Evolutionary conservation across 2,329 filamentous ascomycete species (phyloP).

Genomic region (Sarocladiaceae sp.): DNA sequence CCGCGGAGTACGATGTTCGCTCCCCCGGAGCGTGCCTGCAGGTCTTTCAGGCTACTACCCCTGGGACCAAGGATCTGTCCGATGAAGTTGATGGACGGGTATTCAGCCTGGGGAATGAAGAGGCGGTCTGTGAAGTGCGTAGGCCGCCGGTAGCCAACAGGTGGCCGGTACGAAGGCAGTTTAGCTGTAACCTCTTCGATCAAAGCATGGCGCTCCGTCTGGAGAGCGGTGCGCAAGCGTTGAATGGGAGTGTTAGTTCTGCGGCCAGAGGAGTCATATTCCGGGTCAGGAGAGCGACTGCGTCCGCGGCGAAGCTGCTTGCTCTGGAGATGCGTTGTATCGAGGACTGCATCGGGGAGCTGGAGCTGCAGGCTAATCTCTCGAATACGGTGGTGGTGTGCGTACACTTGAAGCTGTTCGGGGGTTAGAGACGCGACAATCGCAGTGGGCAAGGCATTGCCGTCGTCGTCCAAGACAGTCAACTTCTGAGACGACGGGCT

Average conservation of each 20-base stretch:
- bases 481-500: too few species aligned
- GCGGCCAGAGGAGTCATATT: conserved; percentile 74
- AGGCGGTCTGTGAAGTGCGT: conserved; percentile 79
- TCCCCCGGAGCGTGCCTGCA: conserved; percentile 69
- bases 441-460: conserved; percentile 6
- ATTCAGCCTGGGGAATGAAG: conserved; percentile 78
- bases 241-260: conserved; percentile 76
- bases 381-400: conserved; percentile 68
- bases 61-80: conserved; percentile 78
- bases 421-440: conserved; percentile 52
- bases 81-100: conserved; percentile 85
- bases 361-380: conserved; percentile 76
- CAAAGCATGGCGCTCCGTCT: conserved; percentile 72
- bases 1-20: conserved; percentile 77
- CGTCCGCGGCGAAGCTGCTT: conserved; percentile 61
- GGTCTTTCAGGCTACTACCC: conserved; percentile 75
- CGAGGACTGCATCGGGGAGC: conserved; percentile 66
- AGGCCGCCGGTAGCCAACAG: conserved; percentile 68
- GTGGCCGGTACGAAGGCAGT: conserved; percentile 73
- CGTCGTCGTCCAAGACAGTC: neutral
- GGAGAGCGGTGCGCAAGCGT: conserved; percentile 68
- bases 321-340: conserved; percentile 50
- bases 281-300: conserved; percentile 56
- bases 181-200: conserved; percentile 73
- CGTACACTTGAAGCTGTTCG: conserved; percentile 74